Evolutionary conservation across 768 basidiomycete genomes (phyloP).

Genomic region (Chiua virens): DNA sequence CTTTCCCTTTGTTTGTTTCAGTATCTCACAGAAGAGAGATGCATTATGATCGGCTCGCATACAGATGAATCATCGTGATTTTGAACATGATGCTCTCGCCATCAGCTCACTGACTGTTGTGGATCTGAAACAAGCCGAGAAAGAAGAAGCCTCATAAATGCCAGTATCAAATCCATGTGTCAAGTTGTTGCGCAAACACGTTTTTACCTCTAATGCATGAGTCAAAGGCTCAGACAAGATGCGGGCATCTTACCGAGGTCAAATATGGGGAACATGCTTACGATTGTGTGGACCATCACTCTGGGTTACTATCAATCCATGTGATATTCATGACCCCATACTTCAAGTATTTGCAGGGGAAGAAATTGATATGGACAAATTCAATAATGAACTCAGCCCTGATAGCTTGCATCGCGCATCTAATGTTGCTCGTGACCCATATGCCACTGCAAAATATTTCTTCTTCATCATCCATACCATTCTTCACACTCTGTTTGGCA

Average conservation of each 20-base stretch:
- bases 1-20: conserved; percentile 34
- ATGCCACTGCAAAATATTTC: not conserved
- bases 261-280: not conserved
- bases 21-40: conserved; percentile 30
- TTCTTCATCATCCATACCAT: not conserved
- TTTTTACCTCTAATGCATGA: conserved; percentile 21
- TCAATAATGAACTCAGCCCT: not conserved
- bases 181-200: conserved; percentile 21
- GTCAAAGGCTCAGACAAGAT: conserved; percentile 38
- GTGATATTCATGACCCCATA: not conserved
- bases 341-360: not conserved
- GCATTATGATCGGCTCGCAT: conserved; percentile 28
- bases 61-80: conserved; percentile 32
- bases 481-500: not conserved
- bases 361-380: not conserved
- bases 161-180: conserved; percentile 29
- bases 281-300: not conserved
- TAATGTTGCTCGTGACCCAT: not conserved
- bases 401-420: not conserved
- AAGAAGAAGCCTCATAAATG: conserved; percentile 31
- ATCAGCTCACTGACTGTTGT: conserved; percentile 26
- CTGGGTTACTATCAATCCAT: conserved; percentile 2
- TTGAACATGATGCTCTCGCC: conserved; percentile 16
- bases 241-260: not conserved
- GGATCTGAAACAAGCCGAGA: conserved; percentile 32